Percentiles rank a stretch among this genome's conserved stretches.
phyloP scores from a whole-genome alignment of 495 filamentous ascomycete genomes.

The Margaritispora aquatica region DNA sequence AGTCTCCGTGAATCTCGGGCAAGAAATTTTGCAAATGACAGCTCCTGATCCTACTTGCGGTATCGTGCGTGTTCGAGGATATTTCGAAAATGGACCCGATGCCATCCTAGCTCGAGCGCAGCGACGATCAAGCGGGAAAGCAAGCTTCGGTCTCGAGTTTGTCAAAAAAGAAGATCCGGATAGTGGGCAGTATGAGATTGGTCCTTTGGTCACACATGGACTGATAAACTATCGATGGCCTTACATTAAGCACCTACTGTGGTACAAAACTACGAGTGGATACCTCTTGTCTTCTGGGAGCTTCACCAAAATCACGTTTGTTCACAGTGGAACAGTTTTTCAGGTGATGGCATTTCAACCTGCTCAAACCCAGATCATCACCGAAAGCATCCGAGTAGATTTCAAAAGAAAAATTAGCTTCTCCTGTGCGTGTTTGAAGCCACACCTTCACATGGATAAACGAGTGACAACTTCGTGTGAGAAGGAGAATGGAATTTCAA shows the following conservation, averaged over 20 bases:
- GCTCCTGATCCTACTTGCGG: slow-evolving; percentile 12
- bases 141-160: slow-evolving; percentile 8
- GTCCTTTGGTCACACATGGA: slow-evolving; percentile 1
- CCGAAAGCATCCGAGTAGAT: background rate
- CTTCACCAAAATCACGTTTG: slow-evolving; percentile 11
- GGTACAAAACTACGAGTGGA: background rate
- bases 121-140: background rate
- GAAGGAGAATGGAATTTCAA: background rate
- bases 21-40: slow-evolving; percentile 15
- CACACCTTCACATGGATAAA: background rate
- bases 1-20: slow-evolving; percentile 9
- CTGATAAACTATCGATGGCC: slow-evolving; percentile 16
- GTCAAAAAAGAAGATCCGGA: background rate
- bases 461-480: background rate
- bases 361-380: background rate
- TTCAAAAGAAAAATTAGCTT: background rate
- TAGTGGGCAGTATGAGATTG: background rate
- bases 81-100: slow-evolving; percentile 9
- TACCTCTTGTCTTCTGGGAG: background rate
- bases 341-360: background rate
- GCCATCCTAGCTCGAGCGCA: slow-evolving; percentile 15
- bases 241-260: slow-evolving; percentile 9
- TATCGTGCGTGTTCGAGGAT: slow-evolving; percentile 5
- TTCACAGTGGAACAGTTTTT: slow-evolving; percentile 5
- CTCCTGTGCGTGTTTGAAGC: background rate